A percentile compares a stretch with the other conserved stretches of the same genome.
These are phyloP conservation scores for Teunomyces lycoperdinae DNA, from an alignment of 805 yeast species.

Conservation along the genomic window DNA sequence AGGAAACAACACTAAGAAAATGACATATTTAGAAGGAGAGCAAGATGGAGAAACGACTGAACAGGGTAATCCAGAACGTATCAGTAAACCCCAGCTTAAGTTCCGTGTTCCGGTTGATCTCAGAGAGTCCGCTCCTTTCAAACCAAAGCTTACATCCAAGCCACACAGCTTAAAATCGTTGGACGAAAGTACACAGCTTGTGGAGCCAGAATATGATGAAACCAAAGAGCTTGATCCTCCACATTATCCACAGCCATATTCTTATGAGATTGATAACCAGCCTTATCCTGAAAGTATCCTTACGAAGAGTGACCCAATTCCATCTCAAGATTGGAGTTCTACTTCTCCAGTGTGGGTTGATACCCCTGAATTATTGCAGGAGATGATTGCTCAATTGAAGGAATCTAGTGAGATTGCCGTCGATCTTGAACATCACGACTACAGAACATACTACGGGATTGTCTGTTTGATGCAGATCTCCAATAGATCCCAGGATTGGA, in stretches of 20 bases:
- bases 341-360: conserved; percentile 74
- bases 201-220: conserved; percentile 25
- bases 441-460: conserved; percentile 83
- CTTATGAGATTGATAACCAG: conserved; percentile 63
- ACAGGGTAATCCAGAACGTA: conserved; percentile 21
- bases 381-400: conserved; percentile 54
- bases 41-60: conserved; percentile 7
- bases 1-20: conserved; percentile 13
- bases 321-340: conserved; percentile 61
- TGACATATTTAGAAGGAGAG: conserved; percentile 53
- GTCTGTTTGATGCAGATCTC: conserved; percentile 93
- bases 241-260: conserved; percentile 80
- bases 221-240: conserved; percentile 43
- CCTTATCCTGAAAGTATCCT: conserved; percentile 64
- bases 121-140: conserved; percentile 67
- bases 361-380: conserved; percentile 45
- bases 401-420: conserved; percentile 70
- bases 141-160: conserved; percentile 66
- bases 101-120: conserved; percentile 66
- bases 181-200: conserved; percentile 43
- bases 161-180: conserved; percentile 65
- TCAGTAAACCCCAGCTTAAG: conserved; percentile 65
- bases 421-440: conserved; percentile 95
- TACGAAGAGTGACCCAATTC: conserved; percentile 38
- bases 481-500: conserved; percentile 75